Conservation (phyloP, 2,329 filamentous ascomycete species). For the Sphaerulina vaccinii region DNA sequence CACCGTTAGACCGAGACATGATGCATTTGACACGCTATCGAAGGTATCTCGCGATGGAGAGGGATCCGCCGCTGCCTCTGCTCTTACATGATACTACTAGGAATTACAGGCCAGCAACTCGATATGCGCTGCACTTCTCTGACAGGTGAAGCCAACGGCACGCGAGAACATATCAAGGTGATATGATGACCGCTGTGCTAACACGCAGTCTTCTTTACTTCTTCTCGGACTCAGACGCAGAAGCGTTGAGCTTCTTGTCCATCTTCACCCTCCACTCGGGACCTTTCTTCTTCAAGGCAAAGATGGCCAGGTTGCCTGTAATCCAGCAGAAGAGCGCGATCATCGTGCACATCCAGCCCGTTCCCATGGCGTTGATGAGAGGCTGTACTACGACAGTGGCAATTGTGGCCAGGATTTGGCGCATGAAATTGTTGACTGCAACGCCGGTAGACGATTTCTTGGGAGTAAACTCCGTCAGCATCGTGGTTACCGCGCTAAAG, state of each 20-base stretch:
- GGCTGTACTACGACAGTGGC: conserved; percentile 69
- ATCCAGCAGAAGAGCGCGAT: conserved; percentile 30
- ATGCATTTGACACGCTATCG: too few relatives aligned
- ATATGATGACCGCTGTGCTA: too few relatives aligned
- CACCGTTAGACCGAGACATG: too few relatives aligned
- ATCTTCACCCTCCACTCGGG: conserved; percentile 31
- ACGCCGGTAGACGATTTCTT: conserved; percentile 67
- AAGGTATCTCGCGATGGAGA: too few relatives aligned
- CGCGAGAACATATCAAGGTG: too few relatives aligned
- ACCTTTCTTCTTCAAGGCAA: conserved; percentile 33
- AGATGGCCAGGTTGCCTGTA: conserved; percentile 28
- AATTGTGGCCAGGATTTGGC: conserved; percentile 73
- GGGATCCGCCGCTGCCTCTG: too few relatives aligned
- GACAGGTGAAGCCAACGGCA: too few relatives aligned
- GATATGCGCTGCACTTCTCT: too few relatives aligned
- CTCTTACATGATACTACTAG: too few relatives aligned
- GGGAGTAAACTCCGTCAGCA: conserved; percentile 82
- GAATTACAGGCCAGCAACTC: too few relatives aligned
- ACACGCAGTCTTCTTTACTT: too few relatives aligned
- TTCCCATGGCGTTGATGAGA: conserved; percentile 66
- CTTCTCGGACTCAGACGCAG: neutral
- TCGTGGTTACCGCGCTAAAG: conserved; percentile 69
- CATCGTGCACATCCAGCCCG: conserved; percentile 73
- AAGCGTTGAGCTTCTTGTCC: conserved; percentile 28
- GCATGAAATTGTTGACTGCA: conserved; percentile 75